Percentiles rank a stretch among this genome's conserved stretches.
These are phyloP conservation scores for Globisporangium nagaii DNA, from an alignment of 352 stramenopile species.

Conservation along the genomic window DNA sequence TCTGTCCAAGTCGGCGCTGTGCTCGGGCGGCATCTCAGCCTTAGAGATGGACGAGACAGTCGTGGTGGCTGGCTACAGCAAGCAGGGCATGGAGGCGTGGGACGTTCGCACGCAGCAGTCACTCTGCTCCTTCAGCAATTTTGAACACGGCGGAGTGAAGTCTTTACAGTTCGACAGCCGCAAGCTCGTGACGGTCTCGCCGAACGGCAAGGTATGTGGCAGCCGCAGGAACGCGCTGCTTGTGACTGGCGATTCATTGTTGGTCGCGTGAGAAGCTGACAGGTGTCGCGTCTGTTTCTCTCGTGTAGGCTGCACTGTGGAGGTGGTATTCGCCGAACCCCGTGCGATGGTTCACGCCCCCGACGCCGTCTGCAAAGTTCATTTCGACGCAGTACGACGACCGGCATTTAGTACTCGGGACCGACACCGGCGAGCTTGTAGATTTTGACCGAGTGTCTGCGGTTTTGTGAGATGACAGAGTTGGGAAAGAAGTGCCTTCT, in stretches of 20 bases:
- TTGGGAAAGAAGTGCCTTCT: neutral
- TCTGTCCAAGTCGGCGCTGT: constrained; percentile 76
- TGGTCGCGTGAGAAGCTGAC: neutral
- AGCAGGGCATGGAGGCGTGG: constrained; percentile 85
- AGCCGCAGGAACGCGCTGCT: no score
- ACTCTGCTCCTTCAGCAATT: constrained; percentile 79
- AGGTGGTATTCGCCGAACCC: constrained; percentile 81
- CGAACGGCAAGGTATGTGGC: constrained; percentile 52
- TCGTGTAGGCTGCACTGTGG: constrained; percentile 68
- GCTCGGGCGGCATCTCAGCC: constrained; percentile 62
- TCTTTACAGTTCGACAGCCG: constrained; percentile 82
- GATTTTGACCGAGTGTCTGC: constrained; percentile 71
- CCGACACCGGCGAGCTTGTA: constrained; percentile 63
- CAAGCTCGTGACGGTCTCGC: constrained; percentile 80
- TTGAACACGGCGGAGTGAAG: constrained; percentile 60
- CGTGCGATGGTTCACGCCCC: constrained; percentile 63
- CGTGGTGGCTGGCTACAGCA: constrained; percentile 76
- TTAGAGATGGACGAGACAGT: constrained; percentile 89
- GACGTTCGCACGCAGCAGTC: constrained; percentile 85
- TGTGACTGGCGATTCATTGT: neutral
- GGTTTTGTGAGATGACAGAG: constrained; percentile 25
- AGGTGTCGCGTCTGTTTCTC: constrained; percentile 2
- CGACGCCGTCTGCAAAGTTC: constrained; percentile 42
- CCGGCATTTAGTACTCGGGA: constrained; percentile 73
- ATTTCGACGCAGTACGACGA: constrained; percentile 71